These are phyloP conservation scores for Phylloboletellus chloephorus DNA, from an alignment of 1,284 basidiomycete genomes.

Conservation along the genomic window DNA sequence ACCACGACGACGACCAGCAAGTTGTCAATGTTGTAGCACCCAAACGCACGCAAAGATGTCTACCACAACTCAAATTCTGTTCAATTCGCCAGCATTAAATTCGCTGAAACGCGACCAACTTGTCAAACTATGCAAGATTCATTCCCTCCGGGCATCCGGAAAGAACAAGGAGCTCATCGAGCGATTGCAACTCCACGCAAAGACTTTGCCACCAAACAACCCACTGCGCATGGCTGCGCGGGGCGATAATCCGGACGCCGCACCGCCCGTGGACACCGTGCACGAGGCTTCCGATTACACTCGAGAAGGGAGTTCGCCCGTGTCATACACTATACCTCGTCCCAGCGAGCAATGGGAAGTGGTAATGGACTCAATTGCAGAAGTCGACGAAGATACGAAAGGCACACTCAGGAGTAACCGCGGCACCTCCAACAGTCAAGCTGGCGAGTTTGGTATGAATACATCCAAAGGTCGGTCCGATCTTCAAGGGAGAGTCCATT, in stretches of 20 bases:
- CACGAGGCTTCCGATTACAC: conserved; percentile 28
- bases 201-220: conserved; percentile 48
- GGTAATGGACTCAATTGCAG: conserved; percentile 68
- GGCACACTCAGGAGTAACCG: conserved; percentile 26
- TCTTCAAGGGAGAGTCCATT: not conserved
- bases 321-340: conserved; percentile 34
- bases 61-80: conserved; percentile 68
- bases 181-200: conserved; percentile 59
- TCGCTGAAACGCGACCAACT: conserved; percentile 77
- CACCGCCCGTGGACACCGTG: conserved; percentile 22
- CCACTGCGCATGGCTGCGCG: conserved; percentile 47
- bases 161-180: conserved; percentile 70
- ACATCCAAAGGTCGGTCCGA: conserved; percentile 55
- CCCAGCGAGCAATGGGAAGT: conserved; percentile 74
- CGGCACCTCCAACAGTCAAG: conserved; percentile 24
- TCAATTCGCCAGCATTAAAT: conserved; percentile 73
- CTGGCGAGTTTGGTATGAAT: conserved; percentile 63
- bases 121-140: conserved; percentile 73
- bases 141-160: conserved; percentile 68
- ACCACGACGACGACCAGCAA: conserved; percentile 3
- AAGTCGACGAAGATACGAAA: conserved; percentile 47
- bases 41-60: conserved; percentile 38
- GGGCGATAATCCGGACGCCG: conserved; percentile 35
- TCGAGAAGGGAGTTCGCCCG: conserved; percentile 20
- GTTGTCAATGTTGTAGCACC: conserved; percentile 5